A percentile compares a stretch with the other conserved stretches of the same genome.
Conservation (phyloP, 2,329 filamentous ascomycete genomes). For the Xylaria sp. region DNA sequence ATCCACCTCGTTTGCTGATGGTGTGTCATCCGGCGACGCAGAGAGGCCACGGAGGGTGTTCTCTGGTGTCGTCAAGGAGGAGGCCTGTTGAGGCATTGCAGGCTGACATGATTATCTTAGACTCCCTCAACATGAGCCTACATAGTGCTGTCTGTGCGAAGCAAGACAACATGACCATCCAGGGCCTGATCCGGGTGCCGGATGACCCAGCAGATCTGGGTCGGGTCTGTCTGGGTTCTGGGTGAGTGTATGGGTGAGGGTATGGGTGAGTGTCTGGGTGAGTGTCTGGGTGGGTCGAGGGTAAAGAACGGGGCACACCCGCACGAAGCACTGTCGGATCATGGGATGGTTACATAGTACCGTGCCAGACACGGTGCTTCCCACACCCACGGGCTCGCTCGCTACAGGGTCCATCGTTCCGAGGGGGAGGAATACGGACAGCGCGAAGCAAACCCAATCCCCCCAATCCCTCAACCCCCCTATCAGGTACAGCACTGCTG, state of each 20-base stretch:
- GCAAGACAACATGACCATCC: slow-evolving; percentile 8
- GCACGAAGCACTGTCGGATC: slow-evolving; percentile 8
- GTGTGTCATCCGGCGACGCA: background rate
- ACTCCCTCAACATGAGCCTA: background rate
- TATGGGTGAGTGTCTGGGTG: too few relatives aligned
- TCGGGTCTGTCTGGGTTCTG: too few relatives aligned
- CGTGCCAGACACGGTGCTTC: slow-evolving; percentile 23
- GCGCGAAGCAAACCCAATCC: slow-evolving; percentile 12
- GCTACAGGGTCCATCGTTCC: slow-evolving; percentile 17
- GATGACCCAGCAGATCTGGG: slow-evolving; percentile 21
- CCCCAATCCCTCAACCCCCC: slow-evolving; percentile 27
- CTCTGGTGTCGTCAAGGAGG: background rate
- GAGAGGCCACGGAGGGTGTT: background rate
- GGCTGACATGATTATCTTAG: background rate
- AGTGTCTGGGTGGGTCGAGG: slow-evolving; percentile 22
- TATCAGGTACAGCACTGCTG: slow-evolving; percentile 23
- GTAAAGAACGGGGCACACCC: slow-evolving; percentile 13
- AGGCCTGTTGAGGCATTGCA: background rate
- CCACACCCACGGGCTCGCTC: slow-evolving; percentile 23
- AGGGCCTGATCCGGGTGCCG: slow-evolving; percentile 6
- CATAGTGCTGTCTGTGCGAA: background rate
- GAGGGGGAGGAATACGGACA: slow-evolving; percentile 8
- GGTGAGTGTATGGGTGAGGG: too few relatives aligned
- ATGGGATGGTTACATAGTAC: slow-evolving; percentile 21
- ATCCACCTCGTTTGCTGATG: background rate